Evolutionary conservation across 148 eudicot species (phyloP), one percentile per base, ranked within the genome.

Genomic region (Cornus florida): DNA sequence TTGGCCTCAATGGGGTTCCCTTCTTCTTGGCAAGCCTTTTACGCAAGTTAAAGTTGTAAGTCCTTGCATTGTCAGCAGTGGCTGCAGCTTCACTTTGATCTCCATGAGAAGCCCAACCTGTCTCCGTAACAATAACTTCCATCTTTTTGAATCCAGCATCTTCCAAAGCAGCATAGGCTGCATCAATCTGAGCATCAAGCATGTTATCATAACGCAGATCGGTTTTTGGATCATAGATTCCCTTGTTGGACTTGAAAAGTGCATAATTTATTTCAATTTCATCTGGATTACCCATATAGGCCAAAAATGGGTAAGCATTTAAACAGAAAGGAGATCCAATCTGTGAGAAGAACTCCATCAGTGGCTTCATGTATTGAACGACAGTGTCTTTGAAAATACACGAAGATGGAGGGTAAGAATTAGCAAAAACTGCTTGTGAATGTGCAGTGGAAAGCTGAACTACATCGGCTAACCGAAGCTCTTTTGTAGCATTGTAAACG

Each of bases 61-160:
- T 91, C 85, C 87, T 89, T 39, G 97, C 97, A 89, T 93, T 93
- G 39, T 85, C 81, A 10, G 50, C 38, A 12, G 97, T 93, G 6
- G 97, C 97, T 35, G 84, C 97, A 46, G 81, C 86, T 85, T 93
- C 97, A 84, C 76, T 86, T 72, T 86, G 85, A 87, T 91, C 97
- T 33, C 97, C 97, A 56, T 41, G 81, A 73, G 97, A 93, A 67
- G 97, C 97, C 97, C 97, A 93, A 75, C 97, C 97, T 16, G 97
- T 93, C 89, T 93, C 97, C 5, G 97, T 91, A 43, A 93, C 69
- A 81, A 93, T 87, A 57, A 93, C 90, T 72, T 93, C 97, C 97
- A 91, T 93, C 76, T 91, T 90, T 31, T 75, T 56, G 71, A 64
- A 89, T 32, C 92, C 97, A 31, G 91, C 89, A 86, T 86, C 93